These are phyloP conservation scores for Xylaria intraflava DNA, from an alignment of 495 filamentous ascomycete species.

Conservation along the genomic window DNA sequence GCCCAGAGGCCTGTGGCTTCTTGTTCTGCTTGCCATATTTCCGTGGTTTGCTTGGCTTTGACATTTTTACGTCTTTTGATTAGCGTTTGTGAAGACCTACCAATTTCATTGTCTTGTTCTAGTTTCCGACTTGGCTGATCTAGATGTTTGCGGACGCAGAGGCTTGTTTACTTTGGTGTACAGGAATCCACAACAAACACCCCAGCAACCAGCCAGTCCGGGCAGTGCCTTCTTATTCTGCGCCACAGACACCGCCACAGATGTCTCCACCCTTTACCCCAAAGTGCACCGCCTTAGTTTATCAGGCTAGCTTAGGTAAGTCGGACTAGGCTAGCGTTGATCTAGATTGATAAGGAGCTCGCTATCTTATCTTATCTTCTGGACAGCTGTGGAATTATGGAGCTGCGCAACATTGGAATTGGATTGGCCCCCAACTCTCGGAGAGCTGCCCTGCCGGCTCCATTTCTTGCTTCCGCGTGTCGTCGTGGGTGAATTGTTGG, in stretches of 20 bases:
- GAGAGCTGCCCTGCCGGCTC: slow-evolving; percentile 1
- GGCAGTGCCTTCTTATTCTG: too few relatives aligned
- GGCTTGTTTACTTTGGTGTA: slow-evolving; percentile 5
- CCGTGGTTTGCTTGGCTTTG: slow-evolving; percentile 27
- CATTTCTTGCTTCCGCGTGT: background rate
- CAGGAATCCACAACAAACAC: background rate
- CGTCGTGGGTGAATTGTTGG: slow-evolving; percentile 7
- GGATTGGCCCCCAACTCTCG: slow-evolving; percentile 12
- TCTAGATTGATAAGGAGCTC: too few relatives aligned
- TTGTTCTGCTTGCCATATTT: slow-evolving; percentile 39
- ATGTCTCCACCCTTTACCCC: background rate
- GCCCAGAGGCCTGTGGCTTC: slow-evolving; percentile 18
- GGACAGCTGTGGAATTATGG: background rate
- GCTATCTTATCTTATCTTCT: too few relatives aligned
- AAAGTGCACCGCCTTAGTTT: too few relatives aligned
- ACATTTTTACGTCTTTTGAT: slow-evolving; percentile 18
- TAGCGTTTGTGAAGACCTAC: background rate
- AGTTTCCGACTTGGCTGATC: background rate
- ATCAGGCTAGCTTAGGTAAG: too few relatives aligned
- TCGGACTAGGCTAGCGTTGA: too few relatives aligned
- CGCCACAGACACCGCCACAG: slow-evolving; percentile 7
- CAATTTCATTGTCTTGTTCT: background rate
- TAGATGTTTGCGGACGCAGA: background rate
- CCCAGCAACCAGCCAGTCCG: slow-evolving; percentile 11
- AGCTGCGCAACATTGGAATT: slow-evolving; percentile 8